Evolutionary conservation across 2,329 filamentous ascomycete genomes (phyloP), one percentile per base, ranked within the genome.

Genomic region (Orbilia oligospora): DNA sequence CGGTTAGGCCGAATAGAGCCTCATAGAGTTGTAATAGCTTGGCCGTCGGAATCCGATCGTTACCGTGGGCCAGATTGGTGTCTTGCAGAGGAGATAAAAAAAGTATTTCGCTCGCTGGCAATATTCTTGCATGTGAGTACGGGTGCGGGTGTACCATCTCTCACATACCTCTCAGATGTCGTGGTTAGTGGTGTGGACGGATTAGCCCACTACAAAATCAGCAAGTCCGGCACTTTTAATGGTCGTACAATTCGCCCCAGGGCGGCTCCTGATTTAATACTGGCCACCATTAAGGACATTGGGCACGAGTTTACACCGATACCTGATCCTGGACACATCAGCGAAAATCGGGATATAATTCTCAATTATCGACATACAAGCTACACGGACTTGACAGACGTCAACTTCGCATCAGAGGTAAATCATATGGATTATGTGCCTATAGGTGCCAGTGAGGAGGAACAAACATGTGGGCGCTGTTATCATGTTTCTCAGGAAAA

Each of bases 11-110:
- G 73, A 12, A 83, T 85, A 49, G 80, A 81, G 10, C 68, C 71
- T 4, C 84, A 85, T 63, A 83, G 83, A 65, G 81, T 85, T 22
- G 83, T 84, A 14, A 80, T 85, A 24, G 82, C 82, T 0, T 76
- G 79, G 22, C 51, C 82, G 1, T 20, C 41, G 16, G 20, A 49
- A 8, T 27, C 38, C 14, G 14, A 4, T n/a, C 10, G 12, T 18
- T 18, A 44, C 12, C 56, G 20, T 2, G 20, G 10, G 8, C 5
- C n/a, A 14, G 5, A 41, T 10, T 24, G 20, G 33, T 61, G 56
- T 9, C 20, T 61, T 24, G 56, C 56, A 2, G n/a, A 18, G 5
- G 48, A 72, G 44, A 27, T 56, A 48, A 24, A 24, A 1, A 53
- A 18, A 30, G 1, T n/a, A 1, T 69, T 69, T 18, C 33, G 22